Conservation (phyloP, 345 rosid genomes). For the Hibiscus tridactylites region DNA sequence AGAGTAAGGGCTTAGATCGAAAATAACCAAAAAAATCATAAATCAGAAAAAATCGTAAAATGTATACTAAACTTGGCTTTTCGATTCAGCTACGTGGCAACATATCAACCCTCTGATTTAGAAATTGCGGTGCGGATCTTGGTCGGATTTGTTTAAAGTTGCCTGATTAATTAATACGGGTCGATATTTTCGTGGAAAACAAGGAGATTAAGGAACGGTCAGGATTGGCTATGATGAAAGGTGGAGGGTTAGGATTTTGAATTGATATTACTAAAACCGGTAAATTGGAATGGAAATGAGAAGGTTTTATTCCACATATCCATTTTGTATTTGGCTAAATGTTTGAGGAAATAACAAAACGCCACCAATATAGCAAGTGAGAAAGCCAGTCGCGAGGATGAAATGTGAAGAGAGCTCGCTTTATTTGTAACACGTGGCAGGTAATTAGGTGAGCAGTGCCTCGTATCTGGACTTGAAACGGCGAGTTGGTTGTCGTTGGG, state of each 20-base stretch:
- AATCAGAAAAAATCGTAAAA: not conserved
- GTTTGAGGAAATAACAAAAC: too few relatives aligned
- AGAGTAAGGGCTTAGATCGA: slow-evolving; percentile 42
- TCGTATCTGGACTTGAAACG: too few relatives aligned
- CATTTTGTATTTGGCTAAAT: too few relatives aligned
- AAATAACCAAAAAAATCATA: slow-evolving; percentile 15
- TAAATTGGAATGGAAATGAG: slow-evolving; percentile 2
- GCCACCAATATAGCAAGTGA: too few relatives aligned
- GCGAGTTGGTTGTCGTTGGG: too few relatives aligned
- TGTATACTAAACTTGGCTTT: not conserved
- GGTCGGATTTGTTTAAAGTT: not conserved
- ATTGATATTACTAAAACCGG: slow-evolving; percentile 8
- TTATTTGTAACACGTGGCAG: too few relatives aligned
- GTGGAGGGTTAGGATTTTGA: not conserved
- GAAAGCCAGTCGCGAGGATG: too few relatives aligned
- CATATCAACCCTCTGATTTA: not conserved
- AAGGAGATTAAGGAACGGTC: not conserved
- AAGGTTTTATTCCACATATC: not conserved
- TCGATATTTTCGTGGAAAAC: not conserved
- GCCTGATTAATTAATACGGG: not conserved
- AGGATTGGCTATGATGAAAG: not conserved
- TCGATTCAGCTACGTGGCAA: not conserved
- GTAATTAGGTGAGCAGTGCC: too few relatives aligned
- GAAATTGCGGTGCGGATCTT: not conserved
- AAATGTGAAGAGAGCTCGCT: too few relatives aligned